Conservation (phyloP, 2,329 filamentous ascomycete species). For the Hymenoscyphus repandus region DNA sequence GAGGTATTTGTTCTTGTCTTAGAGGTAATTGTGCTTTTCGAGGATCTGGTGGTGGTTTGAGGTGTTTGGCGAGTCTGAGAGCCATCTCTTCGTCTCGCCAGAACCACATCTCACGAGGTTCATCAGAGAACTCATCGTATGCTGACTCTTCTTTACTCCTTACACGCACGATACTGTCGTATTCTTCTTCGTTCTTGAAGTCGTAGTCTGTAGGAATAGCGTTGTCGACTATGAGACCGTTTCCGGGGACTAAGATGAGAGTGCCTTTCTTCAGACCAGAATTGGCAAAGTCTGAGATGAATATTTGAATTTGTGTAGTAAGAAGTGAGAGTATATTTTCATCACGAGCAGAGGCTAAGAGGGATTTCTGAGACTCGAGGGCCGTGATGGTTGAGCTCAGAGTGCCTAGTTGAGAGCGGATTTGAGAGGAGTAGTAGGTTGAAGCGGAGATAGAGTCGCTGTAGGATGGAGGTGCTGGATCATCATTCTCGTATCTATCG, state of each 20-base stretch:
- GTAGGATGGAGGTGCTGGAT: slow-evolving; percentile 22
- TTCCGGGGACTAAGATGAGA: slow-evolving; percentile 25
- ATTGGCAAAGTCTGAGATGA: slow-evolving; percentile 25
- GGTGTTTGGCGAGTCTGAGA: slow-evolving; percentile 16
- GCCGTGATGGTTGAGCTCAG: slow-evolving; percentile 23
- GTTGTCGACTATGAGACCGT: slow-evolving; percentile 17
- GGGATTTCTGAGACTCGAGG: slow-evolving; percentile 16
- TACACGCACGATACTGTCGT: slow-evolving; percentile 19
- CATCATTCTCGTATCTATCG: slow-evolving; percentile 8
- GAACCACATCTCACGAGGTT: slow-evolving; percentile 12
- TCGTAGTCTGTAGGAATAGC: slow-evolving; percentile 25
- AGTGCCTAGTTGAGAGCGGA: slow-evolving; percentile 20
- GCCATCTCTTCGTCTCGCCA: slow-evolving; percentile 28
- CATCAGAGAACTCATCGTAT: slow-evolving; percentile 5
- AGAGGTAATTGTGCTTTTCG: slow-evolving; percentile 11
- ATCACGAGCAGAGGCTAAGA: slow-evolving; percentile 23
- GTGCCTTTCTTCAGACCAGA: slow-evolving; percentile 21
- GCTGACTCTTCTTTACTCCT: slow-evolving; percentile 15
- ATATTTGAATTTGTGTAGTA: slow-evolving; percentile 24
- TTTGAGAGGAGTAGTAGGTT: slow-evolving; percentile 23
- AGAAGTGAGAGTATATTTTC: slow-evolving; percentile 26
- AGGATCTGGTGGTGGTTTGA: slow-evolving; percentile 16
- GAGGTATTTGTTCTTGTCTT: slow-evolving; percentile 5
- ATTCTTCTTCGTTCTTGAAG: slow-evolving; percentile 16
- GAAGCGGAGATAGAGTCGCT: slow-evolving; percentile 17